phyloP scores from a whole-genome alignment of 2,329 filamentous ascomycete species.

The Huntiella bhutanensis region DNA sequence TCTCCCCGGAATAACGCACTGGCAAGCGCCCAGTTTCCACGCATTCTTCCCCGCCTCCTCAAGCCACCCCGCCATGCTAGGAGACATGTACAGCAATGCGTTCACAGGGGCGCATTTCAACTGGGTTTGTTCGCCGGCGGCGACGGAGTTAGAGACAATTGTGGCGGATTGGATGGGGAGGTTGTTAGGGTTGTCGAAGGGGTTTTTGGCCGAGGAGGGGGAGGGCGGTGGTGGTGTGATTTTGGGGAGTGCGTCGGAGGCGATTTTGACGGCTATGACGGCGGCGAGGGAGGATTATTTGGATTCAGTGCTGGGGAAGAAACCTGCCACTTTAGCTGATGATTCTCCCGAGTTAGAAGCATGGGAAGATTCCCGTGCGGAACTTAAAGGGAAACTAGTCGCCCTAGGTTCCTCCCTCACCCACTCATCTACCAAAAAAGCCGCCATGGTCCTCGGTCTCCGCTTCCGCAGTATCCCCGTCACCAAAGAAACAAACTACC shows the following conservation, averaged over 20 bases:
- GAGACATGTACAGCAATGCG: slow-evolving; percentile 77
- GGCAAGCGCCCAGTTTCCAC: slow-evolving; percentile 89
- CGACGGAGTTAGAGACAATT: slow-evolving; percentile 84
- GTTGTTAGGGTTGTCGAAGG: slow-evolving; percentile 51
- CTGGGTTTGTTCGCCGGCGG: slow-evolving; percentile 83
- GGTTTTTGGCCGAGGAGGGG: slow-evolving; percentile 43
- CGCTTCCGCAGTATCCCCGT: slow-evolving; percentile 54
- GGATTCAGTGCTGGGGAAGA: slow-evolving; percentile 33
- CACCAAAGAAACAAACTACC: slow-evolving; percentile 41
- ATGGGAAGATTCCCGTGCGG: slow-evolving; percentile 49
- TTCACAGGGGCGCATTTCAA: slow-evolving; percentile 90
- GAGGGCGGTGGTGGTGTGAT: slow-evolving; percentile 84
- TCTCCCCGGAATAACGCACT: slow-evolving; percentile 82
- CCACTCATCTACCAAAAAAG: slow-evolving; percentile 76
- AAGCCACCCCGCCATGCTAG: slow-evolving; percentile 70
- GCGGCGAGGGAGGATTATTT: slow-evolving; percentile 70
- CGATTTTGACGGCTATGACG: slow-evolving; percentile 69
- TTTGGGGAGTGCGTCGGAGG: slow-evolving; percentile 77
- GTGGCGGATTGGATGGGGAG: slow-evolving; percentile 82
- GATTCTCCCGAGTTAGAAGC: slow-evolving; percentile 1
- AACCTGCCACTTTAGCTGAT: slow-evolving; percentile 20
- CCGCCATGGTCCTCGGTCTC: slow-evolving; percentile 70
- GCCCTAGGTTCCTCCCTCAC: slow-evolving; percentile 62
- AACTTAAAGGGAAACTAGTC: slow-evolving; percentile 43
- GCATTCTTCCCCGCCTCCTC: slow-evolving; percentile 79